A percentile compares a stretch with the other conserved stretches of the same genome.
Conservation (phyloP, 2,329 filamentous ascomycete species). For the Metarhizium anisopliae region DNA sequence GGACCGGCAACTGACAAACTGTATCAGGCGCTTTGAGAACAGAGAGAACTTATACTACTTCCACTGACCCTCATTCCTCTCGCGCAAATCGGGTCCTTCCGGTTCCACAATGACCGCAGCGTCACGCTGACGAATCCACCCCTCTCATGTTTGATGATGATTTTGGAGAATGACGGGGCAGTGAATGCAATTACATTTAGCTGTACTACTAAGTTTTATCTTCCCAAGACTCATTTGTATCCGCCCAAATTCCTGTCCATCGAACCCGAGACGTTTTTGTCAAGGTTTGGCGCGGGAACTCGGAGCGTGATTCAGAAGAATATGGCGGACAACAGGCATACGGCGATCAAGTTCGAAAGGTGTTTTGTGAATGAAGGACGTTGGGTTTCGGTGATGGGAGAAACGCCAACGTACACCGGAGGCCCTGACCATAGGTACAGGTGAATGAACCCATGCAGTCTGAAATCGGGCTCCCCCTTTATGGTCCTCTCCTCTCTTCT, state of each 20-base stretch:
- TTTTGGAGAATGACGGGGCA: constrained; percentile 24
- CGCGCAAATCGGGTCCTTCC: constrained; percentile 19
- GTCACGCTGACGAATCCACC: constrained; percentile 23
- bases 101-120: constrained; percentile 19
- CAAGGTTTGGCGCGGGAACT: constrained; percentile 6
- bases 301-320: constrained; percentile 8
- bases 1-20: background rate
- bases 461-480: no score
- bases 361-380: background rate
- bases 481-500: no score
- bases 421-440: no score
- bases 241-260: constrained; percentile 3
- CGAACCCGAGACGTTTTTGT: constrained; percentile 5
- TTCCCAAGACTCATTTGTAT: constrained; percentile 8
- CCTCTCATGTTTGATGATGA: constrained; percentile 16
- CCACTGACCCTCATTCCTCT: constrained; percentile 19
- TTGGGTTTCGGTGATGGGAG: background rate
- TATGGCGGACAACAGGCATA: constrained; percentile 8
- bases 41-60: constrained; percentile 14
- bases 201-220: no score
- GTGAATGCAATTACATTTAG: constrained; percentile 19
- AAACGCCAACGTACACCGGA: no score
- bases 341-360: constrained; percentile 3
- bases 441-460: no score
- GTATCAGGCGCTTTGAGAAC: constrained; percentile 6